A percentile compares a stretch with the other conserved stretches of the same genome.
These are phyloP conservation scores for Skeletonema menzelii DNA, from an alignment of 108 stramenopile genomes.

Conservation along the genomic window DNA sequence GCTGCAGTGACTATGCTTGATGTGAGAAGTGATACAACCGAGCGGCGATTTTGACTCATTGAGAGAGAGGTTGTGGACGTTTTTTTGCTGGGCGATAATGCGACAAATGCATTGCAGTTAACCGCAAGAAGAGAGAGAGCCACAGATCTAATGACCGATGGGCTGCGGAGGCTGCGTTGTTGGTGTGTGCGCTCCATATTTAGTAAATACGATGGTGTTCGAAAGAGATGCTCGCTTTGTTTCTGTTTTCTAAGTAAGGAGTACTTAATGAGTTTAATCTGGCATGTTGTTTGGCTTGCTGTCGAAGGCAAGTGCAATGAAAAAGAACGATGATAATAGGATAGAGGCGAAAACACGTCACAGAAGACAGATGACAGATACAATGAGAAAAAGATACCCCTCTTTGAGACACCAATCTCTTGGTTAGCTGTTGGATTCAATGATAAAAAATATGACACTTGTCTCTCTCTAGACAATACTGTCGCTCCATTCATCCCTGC, in stretches of 20 bases:
- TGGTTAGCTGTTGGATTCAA: too few species aligned
- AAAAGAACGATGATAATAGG: background rate
- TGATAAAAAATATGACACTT: too few species aligned
- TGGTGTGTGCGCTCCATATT: background rate
- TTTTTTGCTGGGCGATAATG: background rate
- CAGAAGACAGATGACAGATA: too few species aligned
- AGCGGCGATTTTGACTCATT: constrained; percentile 1
- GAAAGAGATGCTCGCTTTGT: too few species aligned
- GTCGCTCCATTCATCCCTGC: too few species aligned
- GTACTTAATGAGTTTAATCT: too few species aligned
- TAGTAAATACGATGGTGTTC: background rate
- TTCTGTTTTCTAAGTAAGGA: too few species aligned
- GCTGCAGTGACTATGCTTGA: background rate
- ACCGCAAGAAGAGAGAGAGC: background rate
- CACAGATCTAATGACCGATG: background rate
- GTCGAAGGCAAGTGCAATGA: background rate
- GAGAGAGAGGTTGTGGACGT: background rate
- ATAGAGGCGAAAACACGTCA: background rate
- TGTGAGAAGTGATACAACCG: background rate
- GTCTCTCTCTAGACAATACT: too few species aligned
- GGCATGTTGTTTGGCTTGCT: background rate
- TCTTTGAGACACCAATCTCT: too few species aligned
- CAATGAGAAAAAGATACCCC: too few species aligned
- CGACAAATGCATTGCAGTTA: background rate
- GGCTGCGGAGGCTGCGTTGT: background rate